Evolutionary conservation across 2,329 filamentous ascomycete species (phyloP).

Genomic region (Diaporthe helianthi): DNA sequence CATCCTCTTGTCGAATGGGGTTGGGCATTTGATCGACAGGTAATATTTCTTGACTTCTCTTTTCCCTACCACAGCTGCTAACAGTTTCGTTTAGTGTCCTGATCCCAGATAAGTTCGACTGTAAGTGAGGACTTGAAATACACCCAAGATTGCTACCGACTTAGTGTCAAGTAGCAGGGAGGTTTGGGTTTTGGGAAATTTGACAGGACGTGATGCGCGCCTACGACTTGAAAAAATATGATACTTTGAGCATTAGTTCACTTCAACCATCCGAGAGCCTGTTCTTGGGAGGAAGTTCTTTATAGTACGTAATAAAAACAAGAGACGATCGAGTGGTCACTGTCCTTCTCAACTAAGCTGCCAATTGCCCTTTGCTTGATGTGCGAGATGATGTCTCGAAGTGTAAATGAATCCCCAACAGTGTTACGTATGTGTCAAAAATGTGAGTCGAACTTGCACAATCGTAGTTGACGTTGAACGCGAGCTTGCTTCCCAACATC

Average conservation of each 20-base stretch:
- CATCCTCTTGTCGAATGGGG: constrained; percentile 10
- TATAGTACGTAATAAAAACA: neutral
- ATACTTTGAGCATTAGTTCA: neutral
- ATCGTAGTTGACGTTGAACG: neutral
- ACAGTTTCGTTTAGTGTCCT: neutral
- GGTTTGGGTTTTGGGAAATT: no score
- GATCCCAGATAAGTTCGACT: neutral
- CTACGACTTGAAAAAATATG: neutral
- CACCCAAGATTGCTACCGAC: no score
- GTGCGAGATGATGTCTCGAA: no score
- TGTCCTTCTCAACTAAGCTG: neutral
- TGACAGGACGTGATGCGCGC: neutral
- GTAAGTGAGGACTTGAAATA: no score
- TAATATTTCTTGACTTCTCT: neutral
- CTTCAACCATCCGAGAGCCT: neutral
- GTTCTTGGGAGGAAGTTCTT: neutral
- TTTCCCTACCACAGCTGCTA: neutral
- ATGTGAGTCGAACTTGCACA: neutral
- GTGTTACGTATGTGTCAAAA: neutral
- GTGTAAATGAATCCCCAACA: no score
- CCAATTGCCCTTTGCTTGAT: no score
- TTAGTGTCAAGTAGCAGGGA: no score
- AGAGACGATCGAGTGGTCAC: no score
- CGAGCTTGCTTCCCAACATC: neutral
- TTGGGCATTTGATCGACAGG: constrained; percentile 25